Base-by-base conservation (phyloP, 2,329 filamentous ascomycete species). In the Ophiostoma populinum region DNA sequence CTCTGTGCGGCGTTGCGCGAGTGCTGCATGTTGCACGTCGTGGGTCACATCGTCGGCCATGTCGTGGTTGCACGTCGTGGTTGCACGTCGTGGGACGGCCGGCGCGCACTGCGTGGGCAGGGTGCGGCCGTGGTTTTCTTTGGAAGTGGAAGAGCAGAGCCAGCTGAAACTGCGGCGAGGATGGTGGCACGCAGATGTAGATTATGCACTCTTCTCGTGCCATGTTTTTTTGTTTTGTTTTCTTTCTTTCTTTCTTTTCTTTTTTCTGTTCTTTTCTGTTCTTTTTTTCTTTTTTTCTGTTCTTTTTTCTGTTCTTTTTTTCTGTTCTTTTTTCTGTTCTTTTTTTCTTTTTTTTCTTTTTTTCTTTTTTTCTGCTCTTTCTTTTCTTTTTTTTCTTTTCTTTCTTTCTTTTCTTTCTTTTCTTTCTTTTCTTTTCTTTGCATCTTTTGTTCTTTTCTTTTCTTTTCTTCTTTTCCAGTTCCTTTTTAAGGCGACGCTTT, bases 151-250 rank as follows among this genome's bases (percentile, higher is more conserved):
- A 32, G 31, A 24, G 8, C 20, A 31, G 15, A 31, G 20, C 9
- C 30, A 22, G 30, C 30, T 32, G 31, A 15, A 31, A 16, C 18
- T n/a, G n/a, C n/a, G n/a, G n/a, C n/a, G n/a, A n/a, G n/a, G n/a
- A n/a, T n/a, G n/a, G n/a, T n/a, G n/a, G n/a, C n/a, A n/a, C n/a
- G n/a, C n/a, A n/a, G n/a, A n/a, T n/a, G 11, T 19, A 30, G 12
- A 20, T 29, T 17, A 29, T 29, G 16, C 12, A 17, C 17, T 29
- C 27, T 32, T 21, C n/a, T n/a, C n/a, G 8, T 32, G 10, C 10
- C n/a, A 17, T 22, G 17, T 32, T 32, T 24, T 6, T 11, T 20
- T 20, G 6, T 20, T 11, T 5, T 25, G 10, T 20, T 34, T 16
- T n/a, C 16, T 21, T 17, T 16, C 18, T 16, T 35, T 15, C 8